Evolutionary conservation across 2,329 filamentous ascomycete genomes (phyloP).

Genomic region (Penicillium decumbens): DNA sequence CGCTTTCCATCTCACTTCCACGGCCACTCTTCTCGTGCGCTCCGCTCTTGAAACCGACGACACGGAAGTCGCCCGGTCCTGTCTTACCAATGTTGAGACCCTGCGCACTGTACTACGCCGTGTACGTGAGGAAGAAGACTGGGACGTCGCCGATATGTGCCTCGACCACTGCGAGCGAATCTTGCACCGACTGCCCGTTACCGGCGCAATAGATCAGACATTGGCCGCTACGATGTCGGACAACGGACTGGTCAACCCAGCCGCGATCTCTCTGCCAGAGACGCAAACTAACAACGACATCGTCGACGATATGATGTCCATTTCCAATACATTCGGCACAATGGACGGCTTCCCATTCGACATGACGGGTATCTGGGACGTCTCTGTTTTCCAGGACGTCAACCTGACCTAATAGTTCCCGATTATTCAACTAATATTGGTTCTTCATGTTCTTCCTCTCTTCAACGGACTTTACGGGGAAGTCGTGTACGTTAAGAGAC

Average conservation of each 20-base stretch:
- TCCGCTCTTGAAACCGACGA: conserved; percentile 51
- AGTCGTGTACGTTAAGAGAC: conserved; percentile 10
- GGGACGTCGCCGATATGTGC: conserved; percentile 54
- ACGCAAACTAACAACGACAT: conserved; percentile 45
- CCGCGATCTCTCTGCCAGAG: conserved; percentile 40
- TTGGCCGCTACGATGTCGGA: conserved; percentile 20
- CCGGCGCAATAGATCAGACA: conserved; percentile 18
- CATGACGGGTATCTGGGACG: conserved; percentile 46
- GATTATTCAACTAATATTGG: conserved; percentile 1
- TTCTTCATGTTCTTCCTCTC: conserved; percentile 4
- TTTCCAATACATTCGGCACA: conserved; percentile 43
- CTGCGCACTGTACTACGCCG: conserved; percentile 47
- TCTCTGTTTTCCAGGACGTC: conserved; percentile 41
- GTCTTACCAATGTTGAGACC: conserved; percentile 46
- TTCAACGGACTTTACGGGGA: background rate
- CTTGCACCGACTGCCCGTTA: conserved; percentile 39
- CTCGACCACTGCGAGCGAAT: conserved; percentile 48
- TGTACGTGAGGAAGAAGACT: conserved; percentile 49
- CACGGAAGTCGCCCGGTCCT: conserved; percentile 42
- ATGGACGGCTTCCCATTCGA: conserved; percentile 46
- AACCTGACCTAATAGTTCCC: conserved; percentile 23
- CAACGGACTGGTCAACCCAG: conserved; percentile 35
- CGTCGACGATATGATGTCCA: conserved; percentile 46
- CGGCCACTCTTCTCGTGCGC: conserved; percentile 50
- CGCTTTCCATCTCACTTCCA: conserved; percentile 52